phyloP scores from a whole-genome alignment of 176 grass and related monocot genomes.

The Zea luxurians region DNA sequence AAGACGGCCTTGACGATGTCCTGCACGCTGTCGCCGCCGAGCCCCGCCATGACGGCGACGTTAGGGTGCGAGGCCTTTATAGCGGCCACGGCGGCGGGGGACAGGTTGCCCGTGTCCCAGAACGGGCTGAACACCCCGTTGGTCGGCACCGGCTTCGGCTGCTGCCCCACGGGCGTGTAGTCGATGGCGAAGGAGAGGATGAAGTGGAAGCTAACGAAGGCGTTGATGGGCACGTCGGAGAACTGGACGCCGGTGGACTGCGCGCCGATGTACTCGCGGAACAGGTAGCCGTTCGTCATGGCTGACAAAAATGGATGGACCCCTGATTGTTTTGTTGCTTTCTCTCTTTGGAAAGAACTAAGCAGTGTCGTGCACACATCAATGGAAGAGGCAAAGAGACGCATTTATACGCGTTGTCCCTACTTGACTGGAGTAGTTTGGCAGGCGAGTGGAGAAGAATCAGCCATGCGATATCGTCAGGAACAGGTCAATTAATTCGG shows the following conservation, averaged over 20 bases:
- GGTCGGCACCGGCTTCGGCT: constrained; percentile 19
- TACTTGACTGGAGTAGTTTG: not conserved
- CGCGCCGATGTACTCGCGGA: constrained; percentile 70
- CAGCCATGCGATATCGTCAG: too few relatives aligned
- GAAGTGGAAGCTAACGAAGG: constrained; percentile 43
- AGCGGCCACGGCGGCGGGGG: constrained; percentile 22
- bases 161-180: constrained; percentile 13
- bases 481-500: too few relatives aligned
- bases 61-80: constrained; percentile 26
- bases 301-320: not conserved
- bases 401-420: not conserved
- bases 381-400: not conserved
- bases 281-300: constrained; percentile 62
- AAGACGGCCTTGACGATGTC: constrained; percentile 2
- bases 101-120: constrained; percentile 35
- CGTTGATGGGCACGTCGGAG: constrained; percentile 57
- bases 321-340: not conserved
- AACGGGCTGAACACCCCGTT: constrained; percentile 50
- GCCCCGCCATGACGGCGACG: constrained; percentile 38
- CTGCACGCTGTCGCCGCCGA: constrained; percentile 39
- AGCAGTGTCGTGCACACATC: not conserved
- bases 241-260: constrained; percentile 39
- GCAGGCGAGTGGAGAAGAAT: not conserved
- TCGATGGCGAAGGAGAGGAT: constrained; percentile 56
- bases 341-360: not conserved